phyloP scores from a whole-genome alignment of 75 land plant genomes.

The Pinus taeda region DNA sequence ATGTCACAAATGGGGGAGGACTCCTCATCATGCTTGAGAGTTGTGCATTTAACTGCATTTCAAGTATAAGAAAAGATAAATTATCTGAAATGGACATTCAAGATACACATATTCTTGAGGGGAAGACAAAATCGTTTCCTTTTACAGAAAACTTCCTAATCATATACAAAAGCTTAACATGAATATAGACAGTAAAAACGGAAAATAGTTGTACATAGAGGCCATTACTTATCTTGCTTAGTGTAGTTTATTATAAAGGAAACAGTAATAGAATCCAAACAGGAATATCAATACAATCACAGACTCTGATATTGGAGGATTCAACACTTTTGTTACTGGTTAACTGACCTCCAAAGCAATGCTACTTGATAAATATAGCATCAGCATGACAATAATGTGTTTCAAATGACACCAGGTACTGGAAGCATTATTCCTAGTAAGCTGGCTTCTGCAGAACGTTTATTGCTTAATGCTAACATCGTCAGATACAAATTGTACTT shows the following conservation, averaged over 20 bases:
- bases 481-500: too few relatives aligned
- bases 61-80: constrained; percentile 4
- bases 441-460: too few relatives aligned
- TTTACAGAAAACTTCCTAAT: background rate
- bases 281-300: background rate
- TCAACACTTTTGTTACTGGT: background rate
- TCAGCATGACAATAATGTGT: too few relatives aligned
- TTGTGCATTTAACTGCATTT: constrained; percentile 56
- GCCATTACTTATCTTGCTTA: background rate
- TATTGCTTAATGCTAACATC: too few relatives aligned
- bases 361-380: too few relatives aligned
- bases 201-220: background rate
- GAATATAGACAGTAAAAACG: background rate
- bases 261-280: too few relatives aligned
- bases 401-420: too few relatives aligned
- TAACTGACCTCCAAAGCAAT: too few relatives aligned
- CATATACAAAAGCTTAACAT: background rate
- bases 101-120: background rate
- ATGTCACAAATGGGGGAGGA: constrained; percentile 63
- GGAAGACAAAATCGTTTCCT: background rate
- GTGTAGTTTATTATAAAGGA: background rate
- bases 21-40: constrained; percentile 54
- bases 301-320: background rate
- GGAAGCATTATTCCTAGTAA: too few relatives aligned
- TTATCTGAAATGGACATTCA: background rate